Conservation (phyloP, 495 filamentous ascomycete genomes). For the Penicillium riverlandense region DNA sequence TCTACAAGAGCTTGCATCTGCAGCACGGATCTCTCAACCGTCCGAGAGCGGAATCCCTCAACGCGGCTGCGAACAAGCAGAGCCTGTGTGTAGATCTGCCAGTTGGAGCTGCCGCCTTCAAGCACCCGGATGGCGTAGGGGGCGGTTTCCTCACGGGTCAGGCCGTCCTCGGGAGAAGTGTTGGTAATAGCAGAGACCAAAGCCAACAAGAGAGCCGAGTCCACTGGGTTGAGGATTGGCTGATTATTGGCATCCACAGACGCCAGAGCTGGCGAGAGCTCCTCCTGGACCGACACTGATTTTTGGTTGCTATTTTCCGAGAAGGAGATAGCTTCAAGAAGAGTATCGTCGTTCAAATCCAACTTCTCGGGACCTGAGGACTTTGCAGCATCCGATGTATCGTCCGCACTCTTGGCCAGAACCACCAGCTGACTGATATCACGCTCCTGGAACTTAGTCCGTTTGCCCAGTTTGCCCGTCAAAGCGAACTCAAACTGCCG, state of each 20-base stretch:
- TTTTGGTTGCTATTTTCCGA: conserved; percentile 32
- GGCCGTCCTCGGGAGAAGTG: conserved; percentile 69
- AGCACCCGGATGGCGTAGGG: conserved; percentile 88
- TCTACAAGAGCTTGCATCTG: conserved; percentile 96
- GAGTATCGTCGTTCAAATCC: conserved; percentile 83
- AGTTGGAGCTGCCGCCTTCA: conserved; percentile 84
- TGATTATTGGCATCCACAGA: conserved; percentile 70
- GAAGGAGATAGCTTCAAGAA: conserved; percentile 83
- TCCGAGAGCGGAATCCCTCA: conserved; percentile 77
- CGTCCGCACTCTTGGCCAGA: conserved; percentile 63
- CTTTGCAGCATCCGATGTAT: conserved; percentile 10
- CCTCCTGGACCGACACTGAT: conserved; percentile 34
- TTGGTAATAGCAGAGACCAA: conserved; percentile 85
- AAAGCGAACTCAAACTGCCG: conserved; percentile 75
- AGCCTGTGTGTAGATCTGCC: conserved; percentile 96
- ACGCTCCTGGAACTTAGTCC: conserved; percentile 86
- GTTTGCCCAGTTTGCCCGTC: conserved; percentile 80
- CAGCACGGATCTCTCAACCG: conserved; percentile 78
- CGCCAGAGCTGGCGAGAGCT: conserved; percentile 53
- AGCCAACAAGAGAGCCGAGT: conserved; percentile 76
- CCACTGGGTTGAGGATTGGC: conserved; percentile 72
- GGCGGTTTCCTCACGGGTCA: conserved; percentile 86
- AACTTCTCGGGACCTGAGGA: conserved; percentile 54
- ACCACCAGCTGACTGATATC: conserved; percentile 90
- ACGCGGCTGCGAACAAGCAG: conserved; percentile 81